phyloP scores from a whole-genome alignment of 2,329 filamentous ascomycete species.

The Graphiopsis chlorocephala region DNA sequence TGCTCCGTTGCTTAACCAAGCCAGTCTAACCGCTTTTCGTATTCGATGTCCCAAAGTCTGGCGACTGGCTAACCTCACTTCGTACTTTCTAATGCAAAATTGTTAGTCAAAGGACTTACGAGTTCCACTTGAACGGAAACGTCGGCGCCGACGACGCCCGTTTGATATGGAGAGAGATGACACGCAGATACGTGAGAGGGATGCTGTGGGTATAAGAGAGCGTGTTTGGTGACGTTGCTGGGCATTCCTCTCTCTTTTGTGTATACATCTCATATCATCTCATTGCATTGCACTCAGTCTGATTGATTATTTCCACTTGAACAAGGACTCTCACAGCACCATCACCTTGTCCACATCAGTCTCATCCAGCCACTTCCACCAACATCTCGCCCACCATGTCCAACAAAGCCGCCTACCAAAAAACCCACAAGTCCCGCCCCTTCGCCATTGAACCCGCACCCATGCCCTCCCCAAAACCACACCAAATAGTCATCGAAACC shows the following conservation, averaged over 20 bases:
- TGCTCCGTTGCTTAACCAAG: neutral
- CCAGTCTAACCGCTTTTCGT: neutral
- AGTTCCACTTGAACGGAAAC: neutral
- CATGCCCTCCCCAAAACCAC: conserved; percentile 20
- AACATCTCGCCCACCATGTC: conserved; percentile 2
- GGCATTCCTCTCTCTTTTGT: neutral
- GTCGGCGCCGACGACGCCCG: neutral
- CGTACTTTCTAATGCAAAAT: neutral
- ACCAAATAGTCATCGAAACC: conserved; percentile 38
- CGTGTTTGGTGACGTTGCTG: neutral
- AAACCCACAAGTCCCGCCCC: conserved; percentile 9
- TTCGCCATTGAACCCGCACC: conserved; percentile 24
- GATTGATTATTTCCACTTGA: neutral
- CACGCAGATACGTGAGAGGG: neutral
- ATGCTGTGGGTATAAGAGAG: neutral
- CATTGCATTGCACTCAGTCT: neutral
- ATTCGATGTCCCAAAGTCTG: neutral
- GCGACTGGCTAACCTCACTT: conserved; percentile 7
- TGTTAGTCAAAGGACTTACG: neutral
- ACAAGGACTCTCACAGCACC: neutral
- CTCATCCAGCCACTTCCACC: neutral
- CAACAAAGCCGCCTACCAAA: conserved; percentile 11
- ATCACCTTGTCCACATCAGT: neutral
- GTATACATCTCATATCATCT: neutral
- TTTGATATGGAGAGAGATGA: neutral